Conservation (phyloP, 805 yeast species). For the Pichia kluyveri region DNA sequence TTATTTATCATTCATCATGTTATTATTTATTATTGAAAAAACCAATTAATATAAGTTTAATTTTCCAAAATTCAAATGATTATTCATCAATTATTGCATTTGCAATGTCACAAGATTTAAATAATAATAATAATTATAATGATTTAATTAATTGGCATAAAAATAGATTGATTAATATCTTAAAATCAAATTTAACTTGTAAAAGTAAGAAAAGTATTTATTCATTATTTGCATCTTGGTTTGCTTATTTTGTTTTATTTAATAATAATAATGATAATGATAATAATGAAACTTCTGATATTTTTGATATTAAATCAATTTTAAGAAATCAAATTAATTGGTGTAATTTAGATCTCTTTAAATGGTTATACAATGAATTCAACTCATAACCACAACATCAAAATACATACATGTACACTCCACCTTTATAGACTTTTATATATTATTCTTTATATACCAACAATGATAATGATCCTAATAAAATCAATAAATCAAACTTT, state of each 20-base stretch:
- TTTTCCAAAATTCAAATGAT: slow-evolving; percentile 6
- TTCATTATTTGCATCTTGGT: slow-evolving; percentile 4
- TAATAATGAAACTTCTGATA: slow-evolving; percentile 2
- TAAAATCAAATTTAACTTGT: slow-evolving; percentile 3
- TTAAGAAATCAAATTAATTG: slow-evolving; percentile 2
- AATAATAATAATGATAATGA: neutral
- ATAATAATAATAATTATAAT: slow-evolving; percentile 8
- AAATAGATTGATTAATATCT: slow-evolving; percentile 23
- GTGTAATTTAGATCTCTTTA: slow-evolving; percentile 6
- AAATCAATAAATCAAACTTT: no score
- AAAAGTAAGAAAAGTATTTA: slow-evolving; percentile 6
- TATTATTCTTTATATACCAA: no score
- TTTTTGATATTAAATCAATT: neutral
- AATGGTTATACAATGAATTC: slow-evolving; percentile 4
- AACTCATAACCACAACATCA: neutral
- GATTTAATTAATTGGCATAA: slow-evolving; percentile 31
- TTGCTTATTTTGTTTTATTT: slow-evolving; percentile 4
- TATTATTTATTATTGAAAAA: slow-evolving; percentile 3
- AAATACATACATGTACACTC: neutral
- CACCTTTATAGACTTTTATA: neutral
- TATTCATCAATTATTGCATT: slow-evolving; percentile 6
- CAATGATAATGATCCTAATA: no score
- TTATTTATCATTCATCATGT: slow-evolving; percentile 6
- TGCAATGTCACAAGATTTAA: slow-evolving; percentile 4
- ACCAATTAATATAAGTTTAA: slow-evolving; percentile 2